Evolutionary conservation across 495 filamentous ascomycete species (phyloP), one percentile per base, ranked within the genome.

Genomic region (Tuber umbilicatum): DNA sequence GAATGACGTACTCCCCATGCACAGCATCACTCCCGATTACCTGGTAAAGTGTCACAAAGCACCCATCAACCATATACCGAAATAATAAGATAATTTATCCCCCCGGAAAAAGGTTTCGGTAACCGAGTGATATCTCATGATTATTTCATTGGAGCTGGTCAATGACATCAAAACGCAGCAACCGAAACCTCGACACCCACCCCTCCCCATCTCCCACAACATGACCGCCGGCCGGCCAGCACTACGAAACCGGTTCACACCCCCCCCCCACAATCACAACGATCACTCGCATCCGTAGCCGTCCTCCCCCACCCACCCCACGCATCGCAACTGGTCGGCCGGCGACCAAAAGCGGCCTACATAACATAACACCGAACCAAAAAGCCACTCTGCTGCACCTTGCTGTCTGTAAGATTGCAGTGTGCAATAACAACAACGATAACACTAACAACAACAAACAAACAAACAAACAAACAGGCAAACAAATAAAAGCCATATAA

Each of bases 61-160:
- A 50, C 21, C 21, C 21, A 9, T 23, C 19, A 50, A n/a, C 21
- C 45, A n/a, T n/a, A 50, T 10, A 10, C 5, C 47, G 0, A 9
- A 2, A 7, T 10, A 2, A 12, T n/a, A 50, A n/a, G 21, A 23
- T 9, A 50, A n/a, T n/a, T 10, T n/a, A 50, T 2, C 23, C 23
- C 0, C 5, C 1, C 7, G 47, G 21, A 47, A 23, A 21, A 1
- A n/a, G 42, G 42, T 5, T n/a, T 50, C 47, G 7, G 1, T 10
- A n/a, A 10, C 47, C 23, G 47, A n/a, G 47, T 50, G 47, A 50
- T n/a, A 50, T 50, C 23, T 50, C 23, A n/a, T n/a, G 47, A 50
- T n/a, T 2, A 1, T 3, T 0, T n/a, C 1, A 5, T 3, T 9
- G 2, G 21, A n/a, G 7, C 2, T 7, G 23, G 21, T 50, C 23